Evolutionary conservation across 139 green algal genomes (phyloP).

Genomic region (Tetradesmus obliquus): DNA sequence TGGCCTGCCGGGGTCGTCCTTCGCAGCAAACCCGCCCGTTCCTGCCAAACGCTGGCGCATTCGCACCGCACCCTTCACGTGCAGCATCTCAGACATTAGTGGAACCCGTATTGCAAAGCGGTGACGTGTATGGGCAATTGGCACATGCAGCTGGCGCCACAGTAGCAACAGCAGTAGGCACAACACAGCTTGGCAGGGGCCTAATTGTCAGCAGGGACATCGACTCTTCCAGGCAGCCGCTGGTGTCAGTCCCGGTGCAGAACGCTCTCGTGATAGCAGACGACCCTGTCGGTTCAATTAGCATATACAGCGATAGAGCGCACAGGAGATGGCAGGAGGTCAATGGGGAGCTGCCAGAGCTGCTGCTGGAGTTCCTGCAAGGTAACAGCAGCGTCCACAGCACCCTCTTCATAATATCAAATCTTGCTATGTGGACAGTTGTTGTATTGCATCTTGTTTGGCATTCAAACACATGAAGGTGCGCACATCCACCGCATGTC

Average conservation of each 20-base stretch:
- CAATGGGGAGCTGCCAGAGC: constrained; percentile 38
- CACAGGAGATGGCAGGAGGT: constrained; percentile 48
- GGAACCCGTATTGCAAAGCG: background rate
- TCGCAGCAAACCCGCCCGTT: background rate
- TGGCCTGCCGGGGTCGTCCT: background rate
- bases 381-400: background rate
- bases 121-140: constrained; percentile 4
- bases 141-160: background rate
- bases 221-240: background rate
- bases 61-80: background rate
- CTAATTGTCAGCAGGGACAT: background rate
- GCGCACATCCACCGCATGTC: background rate
- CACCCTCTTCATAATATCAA: background rate
- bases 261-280: constrained; percentile 30
- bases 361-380: constrained; percentile 50
- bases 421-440: background rate
- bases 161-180: constrained; percentile 23
- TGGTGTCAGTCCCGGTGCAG: constrained; percentile 8
- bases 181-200: constrained; percentile 23
- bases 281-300: constrained; percentile 25
- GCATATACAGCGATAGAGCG: constrained; percentile 49
- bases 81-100: background rate
- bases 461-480: background rate
- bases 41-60: background rate
- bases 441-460: background rate